These are phyloP conservation scores for Talaromyces verruculosus DNA, from an alignment of 2,329 filamentous ascomycete genomes.

Conservation along the genomic window DNA sequence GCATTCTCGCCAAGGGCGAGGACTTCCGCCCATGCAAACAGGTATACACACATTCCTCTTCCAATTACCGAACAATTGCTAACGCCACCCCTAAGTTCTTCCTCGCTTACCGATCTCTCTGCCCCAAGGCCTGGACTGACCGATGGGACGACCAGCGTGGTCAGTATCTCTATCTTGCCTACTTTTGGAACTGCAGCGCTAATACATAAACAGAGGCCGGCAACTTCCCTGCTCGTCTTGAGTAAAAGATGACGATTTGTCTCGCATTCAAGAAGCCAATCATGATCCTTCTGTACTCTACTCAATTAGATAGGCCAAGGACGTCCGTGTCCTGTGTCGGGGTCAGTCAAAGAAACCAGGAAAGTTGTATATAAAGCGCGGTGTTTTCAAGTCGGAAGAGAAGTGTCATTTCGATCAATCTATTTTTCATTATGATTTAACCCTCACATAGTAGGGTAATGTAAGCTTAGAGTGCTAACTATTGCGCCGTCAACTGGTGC, in stretches of 20 bases:
- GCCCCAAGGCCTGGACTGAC: constrained; percentile 89
- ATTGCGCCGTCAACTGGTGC: too few relatives aligned
- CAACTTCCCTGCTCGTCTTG: constrained; percentile 55
- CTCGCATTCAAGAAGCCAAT: constrained; percentile 27
- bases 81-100: constrained; percentile 66
- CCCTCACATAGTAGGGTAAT: not conserved
- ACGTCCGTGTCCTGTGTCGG: constrained; percentile 31
- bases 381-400: constrained; percentile 17
- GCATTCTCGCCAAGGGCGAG: constrained; percentile 96
- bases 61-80: not conserved
- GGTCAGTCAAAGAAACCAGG: constrained; percentile 25
- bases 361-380: constrained; percentile 36
- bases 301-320: constrained; percentile 28
- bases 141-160: constrained; percentile 98
- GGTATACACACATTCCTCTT: constrained; percentile 56
- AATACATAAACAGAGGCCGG: constrained; percentile 48
- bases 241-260: constrained; percentile 30
- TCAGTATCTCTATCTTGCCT: constrained; percentile 49
- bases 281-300: constrained; percentile 42
- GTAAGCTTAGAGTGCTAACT: too few relatives aligned
- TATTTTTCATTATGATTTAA: not conserved
- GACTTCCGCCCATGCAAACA: constrained; percentile 96
- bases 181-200: constrained; percentile 1
- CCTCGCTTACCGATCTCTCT: constrained; percentile 94
- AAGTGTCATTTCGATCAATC: constrained; percentile 7